Evolutionary conservation across 1,284 basidiomycete species (phyloP).

Genomic region (Malassezia equina): DNA sequence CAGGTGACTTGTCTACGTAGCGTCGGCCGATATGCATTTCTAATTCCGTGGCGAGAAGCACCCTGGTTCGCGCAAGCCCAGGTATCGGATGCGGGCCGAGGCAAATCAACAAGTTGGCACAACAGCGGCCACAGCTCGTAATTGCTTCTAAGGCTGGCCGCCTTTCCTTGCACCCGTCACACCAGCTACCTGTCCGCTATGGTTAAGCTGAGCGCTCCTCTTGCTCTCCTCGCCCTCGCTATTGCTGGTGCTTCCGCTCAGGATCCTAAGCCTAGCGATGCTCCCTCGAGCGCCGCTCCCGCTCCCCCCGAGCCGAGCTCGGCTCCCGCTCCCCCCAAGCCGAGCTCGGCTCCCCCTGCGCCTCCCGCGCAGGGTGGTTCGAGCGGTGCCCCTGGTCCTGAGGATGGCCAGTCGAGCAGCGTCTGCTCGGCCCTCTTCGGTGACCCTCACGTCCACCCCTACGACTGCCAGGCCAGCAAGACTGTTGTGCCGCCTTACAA

Average conservation of each 20-base stretch:
- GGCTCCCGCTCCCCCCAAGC: not conserved
- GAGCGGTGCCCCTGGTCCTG: not conserved
- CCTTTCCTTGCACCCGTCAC: not conserved
- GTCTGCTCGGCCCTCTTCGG: constrained; percentile 30
- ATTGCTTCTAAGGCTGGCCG: not conserved
- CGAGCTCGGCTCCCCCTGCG: constrained; percentile 14
- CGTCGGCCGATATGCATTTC: not conserved
- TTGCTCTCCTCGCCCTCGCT: constrained; percentile 30
- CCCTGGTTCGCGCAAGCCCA: not conserved
- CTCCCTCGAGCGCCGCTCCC: constrained; percentile 8
- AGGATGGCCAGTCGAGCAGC: constrained; percentile 8
- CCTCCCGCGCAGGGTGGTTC: constrained; percentile 10
- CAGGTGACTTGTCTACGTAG: not conserved
- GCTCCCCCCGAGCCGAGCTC: constrained; percentile 2
- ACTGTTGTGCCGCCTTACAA: constrained; percentile 32
- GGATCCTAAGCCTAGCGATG: constrained; percentile 2
- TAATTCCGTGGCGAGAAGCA: not conserved
- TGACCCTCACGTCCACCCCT: constrained; percentile 17
- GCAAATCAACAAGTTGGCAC: constrained; percentile 1
- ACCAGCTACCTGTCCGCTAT: constrained; percentile 11
- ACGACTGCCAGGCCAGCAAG: constrained; percentile 29
- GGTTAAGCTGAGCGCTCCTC: constrained; percentile 34
- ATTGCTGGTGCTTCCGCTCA: constrained; percentile 26
- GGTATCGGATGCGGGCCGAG: constrained; percentile 1
- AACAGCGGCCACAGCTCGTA: not conserved